Evolutionary conservation across 2,329 filamentous ascomycete species (phyloP), one percentile per base, ranked within the genome.

Genomic region (Dactylellina parvicollis): DNA sequence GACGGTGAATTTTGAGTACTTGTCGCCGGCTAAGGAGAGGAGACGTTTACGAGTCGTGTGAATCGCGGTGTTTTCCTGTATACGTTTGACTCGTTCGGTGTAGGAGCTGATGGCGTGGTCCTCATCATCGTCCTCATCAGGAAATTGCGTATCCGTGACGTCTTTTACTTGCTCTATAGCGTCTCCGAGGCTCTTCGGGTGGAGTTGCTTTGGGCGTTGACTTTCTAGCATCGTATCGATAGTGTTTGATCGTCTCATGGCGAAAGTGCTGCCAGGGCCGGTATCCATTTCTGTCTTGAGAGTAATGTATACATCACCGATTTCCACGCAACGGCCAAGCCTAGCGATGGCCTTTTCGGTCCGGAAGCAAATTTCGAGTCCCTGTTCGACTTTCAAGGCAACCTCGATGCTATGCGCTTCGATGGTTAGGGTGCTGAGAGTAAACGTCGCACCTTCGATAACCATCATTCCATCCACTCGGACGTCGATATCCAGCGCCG

Each of bases 401-500:
- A 85, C 82, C 75, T 86, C 84, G 24, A 86, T 80, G 1, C 85
- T 84, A 78, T 86, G 84, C 1, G 83, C 83, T 3, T 83, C 81
- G 24, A 85, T 79, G 2, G 82, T 85, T 62, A 86, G 75, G 4
- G 79, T 83, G 1, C 83, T 84, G 2, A 86, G 77, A 0, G 81
- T 83, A n/a, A 86, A 79, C 0, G 84, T 86, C 2, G 85, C 76
- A 0, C 84, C 85, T n/a, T 85, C 80, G 40, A 86, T 80, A 4
- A 85, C 83, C 76, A 86, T 82, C 16, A 86, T 78, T 0, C 85
- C 85, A 74, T 84, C 81, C 12, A 85, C 83, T 24, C 85, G 83
- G 0, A 82, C 84, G 75, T 86, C 85, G 44, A 86, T 85, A 75
- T 86, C 84, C 57, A 86, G 77, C 1, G 84, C 84, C 0, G 85